Conservation (phyloP, 2,329 filamentous ascomycete genomes). For the Nemania bipapillata region DNA sequence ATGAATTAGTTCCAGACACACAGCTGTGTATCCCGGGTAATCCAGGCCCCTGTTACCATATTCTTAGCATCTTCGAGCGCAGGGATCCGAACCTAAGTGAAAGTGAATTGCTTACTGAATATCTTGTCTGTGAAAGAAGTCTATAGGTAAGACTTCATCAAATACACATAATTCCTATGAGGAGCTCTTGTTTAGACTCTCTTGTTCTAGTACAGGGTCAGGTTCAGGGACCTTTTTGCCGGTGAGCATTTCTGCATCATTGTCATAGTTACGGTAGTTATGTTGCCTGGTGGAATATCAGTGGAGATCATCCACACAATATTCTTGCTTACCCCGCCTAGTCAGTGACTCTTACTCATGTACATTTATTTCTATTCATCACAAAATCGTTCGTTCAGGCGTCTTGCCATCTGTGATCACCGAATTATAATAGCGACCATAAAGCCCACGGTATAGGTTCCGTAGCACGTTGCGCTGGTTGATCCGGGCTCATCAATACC, state of each 20-base stretch:
- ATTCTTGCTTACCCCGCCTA: neutral
- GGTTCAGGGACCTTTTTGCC: neutral
- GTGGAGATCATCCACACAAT: neutral
- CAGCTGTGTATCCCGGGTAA: neutral
- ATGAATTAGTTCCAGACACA: neutral
- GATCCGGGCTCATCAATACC: neutral
- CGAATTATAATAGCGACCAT: neutral
- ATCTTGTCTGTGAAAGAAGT: neutral
- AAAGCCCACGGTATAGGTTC: neutral
- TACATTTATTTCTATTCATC: neutral
- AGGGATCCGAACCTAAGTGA: neutral
- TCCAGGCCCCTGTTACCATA: neutral
- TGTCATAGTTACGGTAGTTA: neutral
- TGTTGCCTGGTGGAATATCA: neutral
- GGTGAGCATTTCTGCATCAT: no score
- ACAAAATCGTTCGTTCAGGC: neutral
- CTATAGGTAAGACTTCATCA: neutral
- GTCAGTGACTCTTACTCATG: neutral
- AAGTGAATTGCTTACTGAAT: neutral
- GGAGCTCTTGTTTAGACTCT: neutral
- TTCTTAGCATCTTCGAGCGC: neutral
- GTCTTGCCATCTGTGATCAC: neutral
- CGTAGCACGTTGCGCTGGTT: neutral
- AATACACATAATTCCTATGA: neutral
- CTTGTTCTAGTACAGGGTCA: neutral